phyloP scores from a whole-genome alignment of 192 early-diverging fungal genomes.

The Diversispora epigaea region DNA sequence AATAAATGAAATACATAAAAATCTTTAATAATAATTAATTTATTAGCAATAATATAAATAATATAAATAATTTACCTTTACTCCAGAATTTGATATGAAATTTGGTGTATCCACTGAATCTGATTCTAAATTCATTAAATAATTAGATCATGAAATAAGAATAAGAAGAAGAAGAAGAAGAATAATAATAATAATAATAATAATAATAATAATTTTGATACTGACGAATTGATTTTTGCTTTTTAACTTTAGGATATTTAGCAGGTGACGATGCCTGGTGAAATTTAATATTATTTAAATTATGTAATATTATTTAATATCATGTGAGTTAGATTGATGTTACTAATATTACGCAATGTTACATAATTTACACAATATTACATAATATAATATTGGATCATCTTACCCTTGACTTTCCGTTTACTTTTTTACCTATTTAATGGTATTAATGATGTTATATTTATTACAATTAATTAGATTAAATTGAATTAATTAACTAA shows the following conservation, averaged over 20 bases:
- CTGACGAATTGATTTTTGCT: constrained; percentile 12
- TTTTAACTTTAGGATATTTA: constrained; percentile 9
- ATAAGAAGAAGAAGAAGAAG: no score
- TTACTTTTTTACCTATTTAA: constrained; percentile 7
- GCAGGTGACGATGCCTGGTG: constrained; percentile 8
- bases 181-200: neutral
- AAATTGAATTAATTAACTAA: neutral
- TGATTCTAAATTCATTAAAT: neutral
- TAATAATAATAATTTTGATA: neutral
- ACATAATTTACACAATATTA: neutral
- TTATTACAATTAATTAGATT: neutral
- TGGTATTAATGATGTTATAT: constrained; percentile 1
- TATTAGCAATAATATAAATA: neutral
- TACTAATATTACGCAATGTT: no score
- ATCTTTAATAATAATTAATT: neutral
- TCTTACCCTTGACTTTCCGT: constrained; percentile 25
- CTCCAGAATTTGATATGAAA: neutral
- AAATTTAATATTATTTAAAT: neutral
- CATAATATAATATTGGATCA: neutral
- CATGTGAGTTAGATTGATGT: no score
- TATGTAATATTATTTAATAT: neutral
- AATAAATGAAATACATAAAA: neutral
- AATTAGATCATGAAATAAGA: neutral
- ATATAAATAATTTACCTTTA: neutral
- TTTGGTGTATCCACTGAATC: neutral